Base-by-base conservation (phyloP, 2,329 filamentous ascomycete species). In the Fusarium sarcochroum region DNA sequence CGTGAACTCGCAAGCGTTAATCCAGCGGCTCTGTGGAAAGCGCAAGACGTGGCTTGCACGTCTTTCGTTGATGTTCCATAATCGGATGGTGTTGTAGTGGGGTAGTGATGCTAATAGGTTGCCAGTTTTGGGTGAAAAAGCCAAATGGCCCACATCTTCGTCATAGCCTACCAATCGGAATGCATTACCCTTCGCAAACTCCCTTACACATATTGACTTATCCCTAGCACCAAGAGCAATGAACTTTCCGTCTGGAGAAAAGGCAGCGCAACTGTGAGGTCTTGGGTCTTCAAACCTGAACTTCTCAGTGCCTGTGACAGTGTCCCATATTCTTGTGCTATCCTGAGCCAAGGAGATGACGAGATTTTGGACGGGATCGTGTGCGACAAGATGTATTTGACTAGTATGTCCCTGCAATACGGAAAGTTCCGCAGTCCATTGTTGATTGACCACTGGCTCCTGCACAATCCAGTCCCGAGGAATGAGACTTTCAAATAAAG, bases 391-490 rank as follows among this genome's bases (percentile, higher is more conserved):
- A 17, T 53, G 59, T 2, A 37, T 35, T 9, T 46, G 9, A 11
- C 13, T 10, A 6, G 5, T 34, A 18, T 53, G 59, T 2, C 44
- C 41, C 10, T 50, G 14, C 5, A 65, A 23, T 1, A 37, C n/a
- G 11, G n/a, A 45, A 3, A 65, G 18, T 15, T 45, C 17, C 3
- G 46, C 6, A n/a, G 20, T 21, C 62, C 62, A 65, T 3, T 23
- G 14, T n/a, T 53, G 17, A 6, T 46, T 10, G 2, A 47, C n/a
- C 3, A 1, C 13, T 13, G 52, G 62, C 9, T 7, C 20, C 20
- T 61, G 37, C 3, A 13, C n/a, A 17, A 62, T 45, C 61, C 62
- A 65, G 5, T 7, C 23, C 23, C 23, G 1, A 8, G 57, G 57
- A 3, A 58, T 53, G 9, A 57, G 27, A 21, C 23, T 14, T 18